Percentiles rank a stretch among this genome's conserved stretches.
Evolutionary conservation across 2,329 filamentous ascomycete genomes (phyloP).

Genomic region (Aspergillus glaucus): DNA sequence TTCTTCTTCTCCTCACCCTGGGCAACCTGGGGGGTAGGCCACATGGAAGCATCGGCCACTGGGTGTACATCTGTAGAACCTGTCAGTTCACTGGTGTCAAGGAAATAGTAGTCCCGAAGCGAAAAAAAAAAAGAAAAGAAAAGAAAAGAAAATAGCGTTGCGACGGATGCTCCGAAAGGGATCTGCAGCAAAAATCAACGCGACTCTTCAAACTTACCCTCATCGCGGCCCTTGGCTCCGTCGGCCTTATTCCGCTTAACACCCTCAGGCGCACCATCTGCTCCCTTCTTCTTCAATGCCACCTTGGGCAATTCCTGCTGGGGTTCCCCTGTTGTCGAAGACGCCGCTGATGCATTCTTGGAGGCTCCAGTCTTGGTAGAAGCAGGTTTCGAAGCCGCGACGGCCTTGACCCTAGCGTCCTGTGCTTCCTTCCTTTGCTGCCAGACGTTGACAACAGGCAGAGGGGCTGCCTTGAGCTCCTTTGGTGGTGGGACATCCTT

Average conservation of each 20-base stretch:
- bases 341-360: constrained; percentile 19
- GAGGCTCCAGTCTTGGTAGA: constrained; percentile 16
- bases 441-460: constrained; percentile 85
- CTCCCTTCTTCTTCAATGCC: constrained; percentile 35
- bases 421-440: constrained; percentile 66
- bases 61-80: constrained; percentile 47
- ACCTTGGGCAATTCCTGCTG: constrained; percentile 38
- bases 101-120: constrained; percentile 2
- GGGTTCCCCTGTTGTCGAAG: constrained; percentile 26
- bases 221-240: constrained; percentile 38
- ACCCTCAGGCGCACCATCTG: constrained; percentile 18
- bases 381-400: constrained; percentile 20
- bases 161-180: not conserved
- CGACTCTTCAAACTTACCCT: constrained; percentile 14
- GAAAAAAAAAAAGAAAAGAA: no score
- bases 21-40: constrained; percentile 83
- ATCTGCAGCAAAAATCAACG: not conserved
- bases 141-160: no score
- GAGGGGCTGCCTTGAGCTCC: constrained; percentile 71
- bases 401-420: constrained; percentile 44
- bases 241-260: constrained; percentile 33
- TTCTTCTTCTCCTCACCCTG: constrained; percentile 73
- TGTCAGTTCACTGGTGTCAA: constrained; percentile 7
- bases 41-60: constrained; percentile 69
- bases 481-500: constrained; percentile 53